Evolutionary conservation across 495 filamentous ascomycete species (phyloP), one percentile per base, ranked within the genome.

Genomic region (Xylaria bambusicola): DNA sequence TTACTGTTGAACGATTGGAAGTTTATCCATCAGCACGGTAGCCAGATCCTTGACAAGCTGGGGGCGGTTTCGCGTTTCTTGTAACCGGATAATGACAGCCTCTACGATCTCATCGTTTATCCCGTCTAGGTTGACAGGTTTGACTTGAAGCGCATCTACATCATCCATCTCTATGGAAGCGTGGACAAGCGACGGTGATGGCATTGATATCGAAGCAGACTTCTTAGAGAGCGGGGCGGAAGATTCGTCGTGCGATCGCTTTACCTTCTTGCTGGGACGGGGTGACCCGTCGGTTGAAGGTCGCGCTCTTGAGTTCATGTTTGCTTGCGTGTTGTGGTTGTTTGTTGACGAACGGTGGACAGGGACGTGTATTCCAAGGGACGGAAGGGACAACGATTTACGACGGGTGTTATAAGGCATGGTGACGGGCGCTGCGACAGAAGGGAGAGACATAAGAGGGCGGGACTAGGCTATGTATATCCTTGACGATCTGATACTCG

Each of bases 381-480:
- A 93, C 20, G 92, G 90, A 63, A 98, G 81, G 29, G 94, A 98
- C 68, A 98, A 76, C 70, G 92, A 96, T 79, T 98, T 98, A 74
- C 94, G 88, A 76, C 94, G 89, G 61, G 94, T 98, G 75, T 98
- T 97, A 83, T 97, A 97, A 62, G 92, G 91, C 92, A 96, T 96
- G 66, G 61, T 84, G 62, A 48, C 60, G 50, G 40, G 44, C 48
- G 55, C 38, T 52, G 36, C 38, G 56, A 21, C 29, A 29, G 52
- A 62, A 55, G 58, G 61, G 64, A 53, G n/a, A 52, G 52, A 52
- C 50, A 51, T 63, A 36, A 56, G 48, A 61, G 42, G 36, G 62
- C 52, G 58, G 61, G 67, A 61, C 54, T 66, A 62, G 52, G 62
- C 46, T 64, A 51, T 62, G 47, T 56, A 51, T 66, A 44, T 60